These are phyloP conservation scores for Omphalotus guepiniiformis DNA, from an alignment of 768 basidiomycete genomes.

Conservation along the genomic window DNA sequence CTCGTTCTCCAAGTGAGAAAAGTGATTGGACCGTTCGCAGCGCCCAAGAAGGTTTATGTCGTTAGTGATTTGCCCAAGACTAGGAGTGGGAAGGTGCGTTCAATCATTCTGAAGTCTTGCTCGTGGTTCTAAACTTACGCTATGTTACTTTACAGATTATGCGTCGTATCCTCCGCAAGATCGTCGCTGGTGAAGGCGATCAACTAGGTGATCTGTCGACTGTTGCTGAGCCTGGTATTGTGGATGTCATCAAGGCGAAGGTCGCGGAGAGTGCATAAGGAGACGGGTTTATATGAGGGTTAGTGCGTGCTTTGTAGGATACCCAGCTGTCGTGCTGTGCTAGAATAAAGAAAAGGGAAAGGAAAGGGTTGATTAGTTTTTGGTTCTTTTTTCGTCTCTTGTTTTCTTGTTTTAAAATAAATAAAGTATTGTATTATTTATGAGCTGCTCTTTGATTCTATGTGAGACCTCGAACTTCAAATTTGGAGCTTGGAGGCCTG, in stretches of 20 bases:
- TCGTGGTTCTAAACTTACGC: neutral
- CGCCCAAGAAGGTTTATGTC: slow-evolving; percentile 89
- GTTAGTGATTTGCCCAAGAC: slow-evolving; percentile 91
- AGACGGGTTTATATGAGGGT: too few species aligned
- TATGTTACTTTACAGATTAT: slow-evolving; percentile 56
- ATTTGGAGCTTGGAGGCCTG: too few species aligned
- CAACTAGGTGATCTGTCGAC: slow-evolving; percentile 95
- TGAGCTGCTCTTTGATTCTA: too few species aligned
- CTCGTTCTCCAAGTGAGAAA: slow-evolving; percentile 94
- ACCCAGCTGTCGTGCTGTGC: too few species aligned
- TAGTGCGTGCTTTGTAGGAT: too few species aligned
- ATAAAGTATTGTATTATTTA: too few species aligned
- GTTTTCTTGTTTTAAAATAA: too few species aligned
- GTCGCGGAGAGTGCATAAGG: slow-evolving; percentile 46
- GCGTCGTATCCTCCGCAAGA: slow-evolving; percentile 95
- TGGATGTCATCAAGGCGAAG: slow-evolving; percentile 81
- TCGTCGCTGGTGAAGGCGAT: slow-evolving; percentile 90
- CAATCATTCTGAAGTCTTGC: neutral
- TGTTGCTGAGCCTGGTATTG: slow-evolving; percentile 81
- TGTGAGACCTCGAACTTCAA: too few species aligned
- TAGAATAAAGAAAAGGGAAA: too few species aligned
- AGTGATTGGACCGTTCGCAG: slow-evolving; percentile 96
- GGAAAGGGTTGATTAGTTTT: too few species aligned
- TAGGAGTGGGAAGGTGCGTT: slow-evolving; percentile 80
- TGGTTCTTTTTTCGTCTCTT: too few species aligned